Conservation (phyloP, 208 protist species). For the Acanthamoeba lugdunensis region DNA sequence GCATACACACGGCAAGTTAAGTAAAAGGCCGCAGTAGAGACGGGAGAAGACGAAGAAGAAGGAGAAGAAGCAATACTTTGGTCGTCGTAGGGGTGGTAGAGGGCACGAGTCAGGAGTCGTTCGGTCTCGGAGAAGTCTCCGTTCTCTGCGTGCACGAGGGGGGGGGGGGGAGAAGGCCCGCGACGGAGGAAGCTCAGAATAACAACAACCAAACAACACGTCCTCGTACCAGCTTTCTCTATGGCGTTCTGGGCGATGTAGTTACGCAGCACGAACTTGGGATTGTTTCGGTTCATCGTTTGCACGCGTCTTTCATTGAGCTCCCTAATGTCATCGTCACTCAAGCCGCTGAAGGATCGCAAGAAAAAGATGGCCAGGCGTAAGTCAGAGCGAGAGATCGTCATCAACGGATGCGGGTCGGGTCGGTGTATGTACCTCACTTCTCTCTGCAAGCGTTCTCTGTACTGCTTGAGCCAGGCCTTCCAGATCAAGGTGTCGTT, state of each 20-base stretch:
- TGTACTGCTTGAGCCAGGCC: conserved; percentile 51
- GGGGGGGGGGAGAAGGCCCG: neutral
- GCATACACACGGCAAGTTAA: neutral
- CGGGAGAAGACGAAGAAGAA: neutral
- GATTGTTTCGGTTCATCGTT: conserved; percentile 65
- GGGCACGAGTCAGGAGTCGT: conserved; percentile 30
- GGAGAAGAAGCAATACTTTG: neutral
- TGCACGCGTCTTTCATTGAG: conserved; percentile 28
- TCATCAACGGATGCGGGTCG: neutral
- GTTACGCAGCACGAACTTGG: conserved; percentile 72
- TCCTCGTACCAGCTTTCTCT: conserved; percentile 34
- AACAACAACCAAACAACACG: neutral
- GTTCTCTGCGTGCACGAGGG: neutral
- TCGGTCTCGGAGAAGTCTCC: conserved; percentile 35
- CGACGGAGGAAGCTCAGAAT: neutral
- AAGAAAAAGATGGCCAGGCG: neutral
- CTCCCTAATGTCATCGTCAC: neutral
- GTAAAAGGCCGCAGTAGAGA: neutral
- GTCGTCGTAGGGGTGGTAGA: conserved; percentile 15
- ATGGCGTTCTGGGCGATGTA: conserved; percentile 71
- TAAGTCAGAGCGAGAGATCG: conserved; percentile 1
- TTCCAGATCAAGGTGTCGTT: conserved; percentile 6
- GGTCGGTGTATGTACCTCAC: neutral
- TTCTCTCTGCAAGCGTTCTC: conserved; percentile 12
- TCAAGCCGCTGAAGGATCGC: neutral